phyloP scores from a whole-genome alignment of 1,284 basidiomycete species.

The Naganishia sp. region DNA sequence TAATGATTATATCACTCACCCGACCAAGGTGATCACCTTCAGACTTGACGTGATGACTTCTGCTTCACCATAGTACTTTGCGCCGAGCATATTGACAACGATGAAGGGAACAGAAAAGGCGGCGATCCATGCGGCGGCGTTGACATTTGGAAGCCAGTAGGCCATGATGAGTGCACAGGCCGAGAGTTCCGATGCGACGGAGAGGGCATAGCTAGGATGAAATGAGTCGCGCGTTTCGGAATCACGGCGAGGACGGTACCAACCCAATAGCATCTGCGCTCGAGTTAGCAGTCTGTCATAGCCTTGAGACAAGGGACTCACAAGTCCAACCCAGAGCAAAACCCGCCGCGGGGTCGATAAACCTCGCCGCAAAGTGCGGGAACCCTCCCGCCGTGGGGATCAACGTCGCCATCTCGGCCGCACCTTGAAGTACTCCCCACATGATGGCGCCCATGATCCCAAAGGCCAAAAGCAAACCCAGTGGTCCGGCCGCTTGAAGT shows the following conservation, averaged over 20 bases:
- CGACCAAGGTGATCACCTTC: slow-evolving; percentile 44
- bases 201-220: slow-evolving; percentile 38
- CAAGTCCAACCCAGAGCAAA: slow-evolving; percentile 53
- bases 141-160: slow-evolving; percentile 50
- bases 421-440: slow-evolving; percentile 34
- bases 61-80: slow-evolving; percentile 46
- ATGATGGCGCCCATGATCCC: slow-evolving; percentile 51
- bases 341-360: slow-evolving; percentile 58
- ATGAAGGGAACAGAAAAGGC: slow-evolving; percentile 53
- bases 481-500: slow-evolving; percentile 57
- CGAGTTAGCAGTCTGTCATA: too few species aligned
- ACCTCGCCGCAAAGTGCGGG: slow-evolving; percentile 54
- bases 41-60: slow-evolving; percentile 43
- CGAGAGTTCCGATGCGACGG: slow-evolving; percentile 53
- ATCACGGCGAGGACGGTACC: slow-evolving; percentile 45
- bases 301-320: slow-evolving; percentile 14
- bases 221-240: background rate
- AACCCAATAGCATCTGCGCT: slow-evolving; percentile 42
- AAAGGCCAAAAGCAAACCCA: slow-evolving; percentile 53
- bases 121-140: slow-evolving; percentile 55
- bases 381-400: slow-evolving; percentile 50
- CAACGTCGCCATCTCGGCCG: slow-evolving; percentile 30
- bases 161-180: slow-evolving; percentile 53
- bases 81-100: slow-evolving; percentile 52
- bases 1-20: slow-evolving; percentile 28